These are phyloP conservation scores for Exophiala sideris DNA, from an alignment of 2,329 filamentous ascomycete species.

Conservation along the genomic window DNA sequence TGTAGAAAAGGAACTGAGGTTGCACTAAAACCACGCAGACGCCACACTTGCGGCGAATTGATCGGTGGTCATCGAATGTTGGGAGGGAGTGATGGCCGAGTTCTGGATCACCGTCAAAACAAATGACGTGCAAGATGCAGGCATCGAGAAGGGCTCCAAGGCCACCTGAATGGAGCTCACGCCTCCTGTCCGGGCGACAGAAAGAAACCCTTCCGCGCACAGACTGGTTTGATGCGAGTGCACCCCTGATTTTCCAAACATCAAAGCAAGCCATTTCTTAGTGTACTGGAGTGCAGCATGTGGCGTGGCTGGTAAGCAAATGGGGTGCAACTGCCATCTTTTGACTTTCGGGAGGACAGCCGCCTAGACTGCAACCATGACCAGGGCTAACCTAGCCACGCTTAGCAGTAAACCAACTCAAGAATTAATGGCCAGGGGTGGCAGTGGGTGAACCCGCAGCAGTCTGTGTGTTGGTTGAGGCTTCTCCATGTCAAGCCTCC, in stretches of 20 bases:
- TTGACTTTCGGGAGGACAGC: not conserved
- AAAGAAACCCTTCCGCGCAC: not conserved
- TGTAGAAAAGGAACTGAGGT: not conserved
- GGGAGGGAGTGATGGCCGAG: not conserved
- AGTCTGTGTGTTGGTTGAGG: no score
- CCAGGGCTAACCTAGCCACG: no score
- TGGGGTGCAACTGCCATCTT: not conserved
- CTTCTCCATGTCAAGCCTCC: no score
- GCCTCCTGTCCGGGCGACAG: not conserved
- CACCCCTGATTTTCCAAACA: slow-evolving; percentile 3
- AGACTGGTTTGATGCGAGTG: not conserved
- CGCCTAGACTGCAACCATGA: not conserved
- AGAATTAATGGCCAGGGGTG: no score
- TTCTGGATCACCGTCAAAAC: not conserved
- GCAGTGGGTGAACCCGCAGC: no score
- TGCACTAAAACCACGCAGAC: not conserved
- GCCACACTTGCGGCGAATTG: not conserved
- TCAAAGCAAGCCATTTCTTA: not conserved
- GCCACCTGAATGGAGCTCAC: not conserved
- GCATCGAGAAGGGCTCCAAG: not conserved
- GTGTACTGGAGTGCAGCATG: slow-evolving; percentile 1
- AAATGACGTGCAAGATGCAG: not conserved
- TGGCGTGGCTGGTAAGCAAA: not conserved
- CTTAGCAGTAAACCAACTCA: no score
- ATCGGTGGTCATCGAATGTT: not conserved